Conservation (phyloP, 108 stramenopile genomes). For the Stephanodiscus minutulus region DNA sequence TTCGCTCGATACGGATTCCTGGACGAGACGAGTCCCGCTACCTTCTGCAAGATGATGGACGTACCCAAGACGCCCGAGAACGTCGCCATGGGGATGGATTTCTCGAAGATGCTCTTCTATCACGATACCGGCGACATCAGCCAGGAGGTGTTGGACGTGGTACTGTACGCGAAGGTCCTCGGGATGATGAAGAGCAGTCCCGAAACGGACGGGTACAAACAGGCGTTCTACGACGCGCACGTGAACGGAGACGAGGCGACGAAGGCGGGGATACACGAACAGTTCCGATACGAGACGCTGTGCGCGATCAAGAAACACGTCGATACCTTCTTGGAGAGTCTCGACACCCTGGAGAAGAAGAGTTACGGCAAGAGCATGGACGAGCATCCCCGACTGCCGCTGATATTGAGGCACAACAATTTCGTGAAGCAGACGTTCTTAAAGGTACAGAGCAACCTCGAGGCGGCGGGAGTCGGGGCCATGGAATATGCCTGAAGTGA, state of each 20-base stretch:
- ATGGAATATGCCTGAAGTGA: neutral
- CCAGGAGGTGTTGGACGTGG: conserved; percentile 49
- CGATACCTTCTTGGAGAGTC: conserved; percentile 45
- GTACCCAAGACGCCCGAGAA: conserved; percentile 45
- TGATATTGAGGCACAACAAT: conserved; percentile 60
- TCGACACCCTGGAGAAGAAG: conserved; percentile 44
- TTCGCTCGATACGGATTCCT: conserved; percentile 55
- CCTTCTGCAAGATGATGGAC: conserved; percentile 59
- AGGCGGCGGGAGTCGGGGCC: conserved; percentile 22
- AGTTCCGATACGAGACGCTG: conserved; percentile 56
- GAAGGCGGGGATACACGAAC: conserved; percentile 53
- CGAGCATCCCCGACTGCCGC: conserved; percentile 56
- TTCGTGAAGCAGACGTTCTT: conserved; percentile 55
- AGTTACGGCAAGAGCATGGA: conserved; percentile 51
- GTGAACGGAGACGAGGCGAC: conserved; percentile 51
- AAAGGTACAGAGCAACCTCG: conserved; percentile 51
- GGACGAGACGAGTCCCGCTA: conserved; percentile 53
- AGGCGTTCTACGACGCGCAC: conserved; percentile 64
- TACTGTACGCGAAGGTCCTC: conserved; percentile 51
- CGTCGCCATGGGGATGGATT: conserved; percentile 45
- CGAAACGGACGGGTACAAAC: conserved; percentile 29
- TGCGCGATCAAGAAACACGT: conserved; percentile 60
- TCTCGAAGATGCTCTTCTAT: conserved; percentile 50
- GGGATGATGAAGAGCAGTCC: conserved; percentile 28
- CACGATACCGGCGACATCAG: conserved; percentile 55